These are phyloP conservation scores for Hericium coralloides DNA, from an alignment of 768 basidiomycete genomes.

Conservation along the genomic window DNA sequence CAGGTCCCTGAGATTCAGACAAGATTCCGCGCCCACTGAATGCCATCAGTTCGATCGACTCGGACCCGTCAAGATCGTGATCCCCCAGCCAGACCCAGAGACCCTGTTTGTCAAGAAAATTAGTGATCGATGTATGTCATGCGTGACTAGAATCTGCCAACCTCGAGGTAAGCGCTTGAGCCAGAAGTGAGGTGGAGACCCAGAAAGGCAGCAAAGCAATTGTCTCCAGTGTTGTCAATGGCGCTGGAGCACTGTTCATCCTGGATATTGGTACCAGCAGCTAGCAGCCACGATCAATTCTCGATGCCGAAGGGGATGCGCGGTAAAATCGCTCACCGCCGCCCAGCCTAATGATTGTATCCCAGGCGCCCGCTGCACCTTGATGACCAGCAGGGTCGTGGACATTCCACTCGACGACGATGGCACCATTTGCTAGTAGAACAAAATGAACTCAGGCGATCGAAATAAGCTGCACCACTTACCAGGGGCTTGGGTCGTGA, in stretches of 20 bases:
- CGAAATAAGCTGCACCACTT: background rate
- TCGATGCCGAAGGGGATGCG: background rate
- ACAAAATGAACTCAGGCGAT: background rate
- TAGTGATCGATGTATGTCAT: background rate
- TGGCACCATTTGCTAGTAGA: conserved; percentile 39
- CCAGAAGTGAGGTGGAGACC: conserved; percentile 43
- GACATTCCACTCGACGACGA: conserved; percentile 52
- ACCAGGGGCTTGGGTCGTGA: conserved; percentile 32
- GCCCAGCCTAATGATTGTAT: conserved; percentile 28
- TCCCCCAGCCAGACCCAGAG: conserved; percentile 79
- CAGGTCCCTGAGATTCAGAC: conserved; percentile 69
- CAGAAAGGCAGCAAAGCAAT: conserved; percentile 60
- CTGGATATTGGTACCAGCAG: conserved; percentile 24
- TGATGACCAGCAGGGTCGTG: conserved; percentile 42
- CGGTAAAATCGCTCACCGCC: conserved; percentile 10
- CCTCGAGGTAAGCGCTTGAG: conserved; percentile 49
- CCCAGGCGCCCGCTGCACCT: conserved; percentile 45
- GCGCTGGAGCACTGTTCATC: conserved; percentile 26
- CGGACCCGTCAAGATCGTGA: conserved; percentile 58
- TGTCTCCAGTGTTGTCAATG: conserved; percentile 15
- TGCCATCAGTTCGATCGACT: conserved; percentile 35
- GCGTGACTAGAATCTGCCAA: conserved; percentile 11
- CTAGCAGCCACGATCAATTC: conserved; percentile 3
- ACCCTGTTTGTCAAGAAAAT: conserved; percentile 38
- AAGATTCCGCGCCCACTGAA: conserved; percentile 68